phyloP scores from a whole-genome alignment of 2,329 filamentous ascomycete genomes.

The Teratosphaeria viscida region DNA sequence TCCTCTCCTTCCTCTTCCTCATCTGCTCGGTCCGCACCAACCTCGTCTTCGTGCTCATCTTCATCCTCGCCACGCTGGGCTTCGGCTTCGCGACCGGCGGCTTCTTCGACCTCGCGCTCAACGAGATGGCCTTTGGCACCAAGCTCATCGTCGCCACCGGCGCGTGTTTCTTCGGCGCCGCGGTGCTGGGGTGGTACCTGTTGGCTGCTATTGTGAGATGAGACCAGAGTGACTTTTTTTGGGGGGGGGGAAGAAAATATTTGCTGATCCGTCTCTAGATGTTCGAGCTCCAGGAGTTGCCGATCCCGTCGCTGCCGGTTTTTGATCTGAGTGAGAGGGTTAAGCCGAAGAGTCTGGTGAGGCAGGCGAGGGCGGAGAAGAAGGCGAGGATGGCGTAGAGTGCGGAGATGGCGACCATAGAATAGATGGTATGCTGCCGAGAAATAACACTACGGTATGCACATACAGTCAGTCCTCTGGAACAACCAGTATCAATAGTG shows the following conservation, averaged over 20 bases:
- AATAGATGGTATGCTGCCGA: too few species aligned
- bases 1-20: too few species aligned
- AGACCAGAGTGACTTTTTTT: background rate
- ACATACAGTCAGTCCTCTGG: too few species aligned
- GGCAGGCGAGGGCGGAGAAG: background rate
- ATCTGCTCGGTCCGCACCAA: too few species aligned
- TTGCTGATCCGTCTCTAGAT: background rate
- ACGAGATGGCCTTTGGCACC: background rate
- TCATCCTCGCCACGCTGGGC: background rate
- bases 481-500: too few species aligned
- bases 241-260: background rate
- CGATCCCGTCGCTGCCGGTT: background rate
- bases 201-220: background rate
- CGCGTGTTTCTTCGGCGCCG: background rate
- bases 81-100: background rate
- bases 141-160: background rate
- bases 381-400: background rate
- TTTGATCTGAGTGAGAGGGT: background rate
- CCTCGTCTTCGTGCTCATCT: too few species aligned
- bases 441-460: too few species aligned
- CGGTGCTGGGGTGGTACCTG: background rate
- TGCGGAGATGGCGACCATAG: too few species aligned
- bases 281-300: background rate
- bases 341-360: background rate
- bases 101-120: background rate